Conservation (phyloP, 176 grass and related monocot genomes). For the Zea mays region DNA sequence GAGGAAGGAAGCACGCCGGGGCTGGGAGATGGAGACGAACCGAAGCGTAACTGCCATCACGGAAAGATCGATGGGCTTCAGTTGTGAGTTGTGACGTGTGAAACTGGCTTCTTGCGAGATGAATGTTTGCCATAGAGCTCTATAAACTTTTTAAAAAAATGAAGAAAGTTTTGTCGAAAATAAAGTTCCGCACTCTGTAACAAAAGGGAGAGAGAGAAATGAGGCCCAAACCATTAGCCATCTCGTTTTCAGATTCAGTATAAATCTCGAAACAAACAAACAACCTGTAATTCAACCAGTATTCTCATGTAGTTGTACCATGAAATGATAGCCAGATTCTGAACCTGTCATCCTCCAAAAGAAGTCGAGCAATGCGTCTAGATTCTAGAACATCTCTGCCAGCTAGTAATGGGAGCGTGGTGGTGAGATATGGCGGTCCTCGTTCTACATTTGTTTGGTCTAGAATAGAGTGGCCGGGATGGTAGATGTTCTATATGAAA, state of each 20-base stretch:
- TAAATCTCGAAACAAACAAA: too few relatives aligned
- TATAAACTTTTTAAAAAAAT: not conserved
- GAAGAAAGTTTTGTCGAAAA: not conserved
- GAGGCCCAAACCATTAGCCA: not conserved
- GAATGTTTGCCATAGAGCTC: not conserved
- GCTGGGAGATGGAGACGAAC: not conserved
- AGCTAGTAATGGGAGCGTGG: too few relatives aligned
- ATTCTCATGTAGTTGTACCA: too few relatives aligned
- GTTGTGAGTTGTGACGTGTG: not conserved
- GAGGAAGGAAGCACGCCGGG: slow-evolving; percentile 25
- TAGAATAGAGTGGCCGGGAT: too few relatives aligned
- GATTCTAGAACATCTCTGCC: too few relatives aligned
- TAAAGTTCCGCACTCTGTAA: not conserved
- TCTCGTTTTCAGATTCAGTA: not conserved
- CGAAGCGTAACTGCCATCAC: not conserved
- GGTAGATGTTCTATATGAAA: too few relatives aligned
- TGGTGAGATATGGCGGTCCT: too few relatives aligned
- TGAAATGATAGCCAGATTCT: too few relatives aligned
- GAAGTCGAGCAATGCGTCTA: too few relatives aligned
- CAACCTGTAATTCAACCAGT: too few relatives aligned
- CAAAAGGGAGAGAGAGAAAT: not conserved
- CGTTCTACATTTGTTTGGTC: too few relatives aligned
- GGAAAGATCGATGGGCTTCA: not conserved
- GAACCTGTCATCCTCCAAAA: too few relatives aligned
- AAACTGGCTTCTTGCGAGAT: not conserved